These are phyloP conservation scores for Mariannaea sp. DNA, from an alignment of 2,329 filamentous ascomycete species.

Conservation along the genomic window DNA sequence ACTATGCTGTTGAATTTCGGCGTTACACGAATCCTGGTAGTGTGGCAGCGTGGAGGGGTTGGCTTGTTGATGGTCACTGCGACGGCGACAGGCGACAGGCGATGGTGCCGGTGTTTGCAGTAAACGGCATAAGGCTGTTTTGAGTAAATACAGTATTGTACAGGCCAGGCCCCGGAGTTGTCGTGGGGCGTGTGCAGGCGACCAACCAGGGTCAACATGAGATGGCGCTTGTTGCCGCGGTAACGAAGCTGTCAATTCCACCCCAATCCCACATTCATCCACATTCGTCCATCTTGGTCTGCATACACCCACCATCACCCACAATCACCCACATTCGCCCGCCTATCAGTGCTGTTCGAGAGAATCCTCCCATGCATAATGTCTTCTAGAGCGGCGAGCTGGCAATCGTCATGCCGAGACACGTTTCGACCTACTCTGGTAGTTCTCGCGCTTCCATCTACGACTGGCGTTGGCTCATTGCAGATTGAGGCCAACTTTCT, in stretches of 20 bases:
- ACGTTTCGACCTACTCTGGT: no score
- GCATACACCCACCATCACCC: no score
- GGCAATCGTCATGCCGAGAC: no score
- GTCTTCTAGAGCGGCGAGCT: no score
- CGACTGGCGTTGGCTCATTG: background rate
- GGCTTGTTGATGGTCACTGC: no score
- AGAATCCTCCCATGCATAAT: background rate
- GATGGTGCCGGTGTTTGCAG: conserved; percentile 16
- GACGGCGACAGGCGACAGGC: no score
- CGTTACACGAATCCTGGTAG: no score
- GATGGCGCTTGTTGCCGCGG: conserved; percentile 27
- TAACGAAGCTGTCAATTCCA: conserved; percentile 25
- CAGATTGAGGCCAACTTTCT: background rate
- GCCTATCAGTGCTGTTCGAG: no score
- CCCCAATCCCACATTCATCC: no score
- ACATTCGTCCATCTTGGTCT: background rate
- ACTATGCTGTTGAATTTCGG: no score
- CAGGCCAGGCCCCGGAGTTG: no score
- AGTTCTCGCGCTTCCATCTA: background rate
- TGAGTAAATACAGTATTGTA: conserved; percentile 32
- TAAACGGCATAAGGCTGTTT: conserved; percentile 31
- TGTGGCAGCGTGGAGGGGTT: conserved; percentile 34
- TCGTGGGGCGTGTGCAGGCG: conserved; percentile 3
- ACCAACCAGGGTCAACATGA: conserved; percentile 26
- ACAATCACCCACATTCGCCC: background rate